Percentiles rank a stretch among this genome's conserved stretches.
phyloP scores from a whole-genome alignment of 2,329 filamentous ascomycete genomes.

The Pseudopyrenochaeta lycopersici region DNA sequence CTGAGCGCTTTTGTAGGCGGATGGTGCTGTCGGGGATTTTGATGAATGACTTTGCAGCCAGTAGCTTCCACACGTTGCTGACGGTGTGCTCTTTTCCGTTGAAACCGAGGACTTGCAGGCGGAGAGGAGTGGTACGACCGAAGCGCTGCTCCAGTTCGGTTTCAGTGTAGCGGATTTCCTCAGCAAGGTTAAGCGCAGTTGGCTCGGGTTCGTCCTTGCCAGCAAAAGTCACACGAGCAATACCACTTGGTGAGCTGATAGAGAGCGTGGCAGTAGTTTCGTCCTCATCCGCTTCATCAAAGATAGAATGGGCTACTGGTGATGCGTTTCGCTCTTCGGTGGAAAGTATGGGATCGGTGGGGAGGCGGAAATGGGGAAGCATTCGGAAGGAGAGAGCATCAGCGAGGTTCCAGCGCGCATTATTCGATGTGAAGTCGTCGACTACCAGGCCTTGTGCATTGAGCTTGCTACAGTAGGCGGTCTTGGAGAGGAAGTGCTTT shows the following conservation, averaged over 20 bases:
- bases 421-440: constrained; percentile 23
- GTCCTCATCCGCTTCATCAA: constrained; percentile 22
- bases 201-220: constrained; percentile 20
- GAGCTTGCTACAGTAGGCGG: constrained; percentile 15
- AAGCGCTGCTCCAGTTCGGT: constrained; percentile 45
- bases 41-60: constrained; percentile 44
- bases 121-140: constrained; percentile 36
- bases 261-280: constrained; percentile 23
- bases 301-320: constrained; percentile 4
- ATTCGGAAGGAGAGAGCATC: constrained; percentile 39
- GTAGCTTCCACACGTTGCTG: constrained; percentile 44
- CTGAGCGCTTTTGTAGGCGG: constrained; percentile 51
- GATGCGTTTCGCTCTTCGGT: constrained; percentile 14
- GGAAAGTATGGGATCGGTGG: constrained; percentile 27
- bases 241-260: constrained; percentile 31
- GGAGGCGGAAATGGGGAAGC: constrained; percentile 39
- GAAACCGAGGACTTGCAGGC: constrained; percentile 47
- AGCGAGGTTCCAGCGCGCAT: constrained; percentile 43
- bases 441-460: constrained; percentile 6
- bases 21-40: constrained; percentile 52
- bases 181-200: constrained; percentile 20
- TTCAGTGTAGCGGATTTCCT: constrained; percentile 27
- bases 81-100: constrained; percentile 52
- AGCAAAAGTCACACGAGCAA: constrained; percentile 43
- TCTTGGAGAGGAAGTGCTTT: constrained; percentile 51